Evolutionary conservation across 2,329 filamentous ascomycete species (phyloP), one percentile per base, ranked within the genome.

Genomic region (Pseudogymnoascus sp.): DNA sequence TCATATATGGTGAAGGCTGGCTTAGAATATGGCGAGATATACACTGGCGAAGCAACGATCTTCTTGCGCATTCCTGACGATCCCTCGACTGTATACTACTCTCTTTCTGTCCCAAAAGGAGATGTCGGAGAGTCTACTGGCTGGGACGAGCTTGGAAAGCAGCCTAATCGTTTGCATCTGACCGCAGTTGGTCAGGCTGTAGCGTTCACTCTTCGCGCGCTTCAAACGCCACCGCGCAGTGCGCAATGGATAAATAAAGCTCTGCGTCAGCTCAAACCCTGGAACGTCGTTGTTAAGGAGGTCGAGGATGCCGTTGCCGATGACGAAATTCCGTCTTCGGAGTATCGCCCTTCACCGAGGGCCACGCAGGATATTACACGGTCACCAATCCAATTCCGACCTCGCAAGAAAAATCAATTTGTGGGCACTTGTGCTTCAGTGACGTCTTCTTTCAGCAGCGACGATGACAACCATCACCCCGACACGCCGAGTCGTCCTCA

Each of bases 1-100:
- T 72, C 76, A 34, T 79, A 80, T 65, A 81, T 81, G 72, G 72
- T 81, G 9, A 65, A 75, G 57, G 68, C 67, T 12, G 74, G 78
- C 0, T 68, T 69, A 30, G 58, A 62, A 52, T 71, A 68, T 57
- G 64, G 67, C 61, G 65, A 68, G 60, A 28, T 71, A 7, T 58
- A 64, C 60, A 65, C 65, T 30, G 67, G 68, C 41, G 60, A 67
- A 61, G 65, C 65, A 23, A 41, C 38, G 38, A 41, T 41, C 5
- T 61, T 61, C 39, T 21, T 61, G 7, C 60, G 30, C 23, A 57
- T 61, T 19, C 60, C 58, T 23, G 26, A 61, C 3, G 33, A 62
- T 26, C 61, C 59, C 26, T 26, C 48, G 12, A 23, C 35, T 9
- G 35, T 62, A 2, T 57, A 62, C 23, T 58, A 62, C 21, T 39